Percentiles rank a stretch among this genome's conserved stretches.
Conservation (phyloP, 2,329 filamentous ascomycete species). For the Colletotrichum sansevieriae region DNA sequence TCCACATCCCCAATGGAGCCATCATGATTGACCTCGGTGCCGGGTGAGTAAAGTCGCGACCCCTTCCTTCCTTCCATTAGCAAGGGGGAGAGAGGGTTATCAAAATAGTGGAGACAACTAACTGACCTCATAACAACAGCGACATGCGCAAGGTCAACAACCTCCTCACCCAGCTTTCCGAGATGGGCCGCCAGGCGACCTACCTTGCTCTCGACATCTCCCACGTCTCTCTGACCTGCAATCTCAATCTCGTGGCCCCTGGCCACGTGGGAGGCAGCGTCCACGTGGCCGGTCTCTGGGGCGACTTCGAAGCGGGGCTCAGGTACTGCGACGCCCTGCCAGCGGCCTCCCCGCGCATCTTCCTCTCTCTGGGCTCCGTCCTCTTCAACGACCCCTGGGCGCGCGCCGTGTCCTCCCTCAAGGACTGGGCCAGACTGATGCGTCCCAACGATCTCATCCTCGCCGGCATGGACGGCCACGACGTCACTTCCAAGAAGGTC, state of each 20-base stretch:
- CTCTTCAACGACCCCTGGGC: conserved; percentile 57
- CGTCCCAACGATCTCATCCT: conserved; percentile 53
- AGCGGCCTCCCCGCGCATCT: conserved; percentile 18
- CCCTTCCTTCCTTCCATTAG: background rate
- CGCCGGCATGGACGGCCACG: conserved; percentile 58
- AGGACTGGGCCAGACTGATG: conserved; percentile 53
- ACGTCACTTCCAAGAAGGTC: conserved; percentile 53
- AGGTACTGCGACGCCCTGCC: conserved; percentile 45
- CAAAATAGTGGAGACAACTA: too few relatives aligned
- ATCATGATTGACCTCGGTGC: conserved; percentile 57
- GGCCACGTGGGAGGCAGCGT: conserved; percentile 49
- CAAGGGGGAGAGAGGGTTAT: background rate
- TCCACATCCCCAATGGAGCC: conserved; percentile 46
- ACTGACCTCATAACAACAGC: conserved; percentile 43
- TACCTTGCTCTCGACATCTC: conserved; percentile 59
- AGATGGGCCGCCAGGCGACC: conserved; percentile 46
- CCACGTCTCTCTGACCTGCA: conserved; percentile 51
- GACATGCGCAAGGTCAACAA: conserved; percentile 57
- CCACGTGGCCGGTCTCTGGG: conserved; percentile 55
- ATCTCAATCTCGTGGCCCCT: conserved; percentile 49
- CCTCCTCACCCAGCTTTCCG: conserved; percentile 53
- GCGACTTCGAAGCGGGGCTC: conserved; percentile 54
- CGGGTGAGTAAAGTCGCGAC: conserved; percentile 49
- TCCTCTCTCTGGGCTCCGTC: conserved; percentile 55
- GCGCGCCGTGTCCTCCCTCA: conserved; percentile 51